Conservation (phyloP, 2,329 filamentous ascomycete species). For the Bertia moriformis region DNA sequence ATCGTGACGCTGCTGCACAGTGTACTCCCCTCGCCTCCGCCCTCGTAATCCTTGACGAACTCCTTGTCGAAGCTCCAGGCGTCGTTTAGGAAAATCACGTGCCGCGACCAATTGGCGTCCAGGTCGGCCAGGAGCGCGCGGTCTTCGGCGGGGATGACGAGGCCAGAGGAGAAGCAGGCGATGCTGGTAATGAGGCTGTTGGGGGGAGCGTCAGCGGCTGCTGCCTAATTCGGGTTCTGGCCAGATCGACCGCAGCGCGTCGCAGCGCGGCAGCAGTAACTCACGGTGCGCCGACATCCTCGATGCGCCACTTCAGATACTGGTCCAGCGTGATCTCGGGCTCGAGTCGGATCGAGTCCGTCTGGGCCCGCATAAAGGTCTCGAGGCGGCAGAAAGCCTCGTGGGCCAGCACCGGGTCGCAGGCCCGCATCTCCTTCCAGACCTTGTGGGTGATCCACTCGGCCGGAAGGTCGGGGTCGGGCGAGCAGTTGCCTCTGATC, state of each 20-base stretch:
- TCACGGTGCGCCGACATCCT: conserved; percentile 23
- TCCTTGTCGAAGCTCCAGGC: conserved; percentile 26
- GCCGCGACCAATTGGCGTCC: conserved; percentile 18
- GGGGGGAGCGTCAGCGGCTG: too few relatives aligned
- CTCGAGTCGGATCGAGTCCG: conserved; percentile 11
- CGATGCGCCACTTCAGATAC: conserved; percentile 21
- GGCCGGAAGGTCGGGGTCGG: conserved; percentile 15
- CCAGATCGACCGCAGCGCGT: background rate
- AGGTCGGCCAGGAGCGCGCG: conserved; percentile 8
- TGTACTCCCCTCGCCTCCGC: conserved; percentile 8
- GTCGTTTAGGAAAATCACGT: conserved; percentile 24
- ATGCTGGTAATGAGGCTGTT: conserved; percentile 16
- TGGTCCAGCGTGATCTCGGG: conserved; percentile 12
- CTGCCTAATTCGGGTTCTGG: background rate
- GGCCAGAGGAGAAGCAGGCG: conserved; percentile 19
- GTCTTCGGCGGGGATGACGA: conserved; percentile 13
- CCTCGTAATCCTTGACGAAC: conserved; percentile 4
- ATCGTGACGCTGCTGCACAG: conserved; percentile 16
- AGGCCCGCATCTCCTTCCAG: conserved; percentile 21
- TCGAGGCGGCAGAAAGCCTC: too few relatives aligned
- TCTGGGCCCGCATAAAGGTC: conserved; percentile 24
- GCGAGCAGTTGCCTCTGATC: conserved; percentile 12
- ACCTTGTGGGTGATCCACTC: conserved; percentile 22
- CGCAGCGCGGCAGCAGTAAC: background rate
- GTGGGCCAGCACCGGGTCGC: conserved; percentile 18